Evolutionary conservation across 2,329 filamentous ascomycete genomes (phyloP), one percentile per base, ranked within the genome.

Genomic region (Pseudogymnoascus sp.): DNA sequence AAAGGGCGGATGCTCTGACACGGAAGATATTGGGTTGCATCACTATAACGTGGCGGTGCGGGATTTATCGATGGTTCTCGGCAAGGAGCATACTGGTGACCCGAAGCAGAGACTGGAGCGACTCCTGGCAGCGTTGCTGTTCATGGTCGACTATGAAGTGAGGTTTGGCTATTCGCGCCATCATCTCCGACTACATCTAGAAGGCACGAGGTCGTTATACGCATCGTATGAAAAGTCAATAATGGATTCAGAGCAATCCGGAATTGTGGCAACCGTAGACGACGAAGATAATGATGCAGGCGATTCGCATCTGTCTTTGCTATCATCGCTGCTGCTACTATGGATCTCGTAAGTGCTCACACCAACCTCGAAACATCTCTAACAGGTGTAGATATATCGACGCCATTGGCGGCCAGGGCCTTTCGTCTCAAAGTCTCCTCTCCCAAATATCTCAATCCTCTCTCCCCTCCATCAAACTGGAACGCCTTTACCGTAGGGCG

Each of bases 51-150:
- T 56, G n/a, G 50, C 50, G 11, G 50, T 56, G 10, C 50, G 26
- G 16, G 50, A 56, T 2, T 13, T 56, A 33, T 56, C 50, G 7
- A 33, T 13, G 29, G 50, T 19, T 13, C n/a, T 56, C 4, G 44
- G 61, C 14, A 64, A 44, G 19, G 21, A 16, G 33, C 31, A 16
- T 29, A 62, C 62, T 4, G 61, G 64, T 11, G 50, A 61, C 31
- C 63, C 63, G 19, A 66, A 56, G 11, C 50, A 56, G 26, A 56
- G 50, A 33, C 29, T 56, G 10, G 50, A 56, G 29, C 26, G 50
- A 56, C 50, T 56, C 4, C 29, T 56, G 10, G 50, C 50, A 8
- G 50, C 50, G 6, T 33, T 56, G 13, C 6, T 56, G 4, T 56
- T 56, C 26, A 56, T 56, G 50, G 50, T 56, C n/a, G 50, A 56